These are phyloP conservation scores for Microdochium nivale DNA, from an alignment of 2,329 filamentous ascomycete genomes.

Conservation along the genomic window DNA sequence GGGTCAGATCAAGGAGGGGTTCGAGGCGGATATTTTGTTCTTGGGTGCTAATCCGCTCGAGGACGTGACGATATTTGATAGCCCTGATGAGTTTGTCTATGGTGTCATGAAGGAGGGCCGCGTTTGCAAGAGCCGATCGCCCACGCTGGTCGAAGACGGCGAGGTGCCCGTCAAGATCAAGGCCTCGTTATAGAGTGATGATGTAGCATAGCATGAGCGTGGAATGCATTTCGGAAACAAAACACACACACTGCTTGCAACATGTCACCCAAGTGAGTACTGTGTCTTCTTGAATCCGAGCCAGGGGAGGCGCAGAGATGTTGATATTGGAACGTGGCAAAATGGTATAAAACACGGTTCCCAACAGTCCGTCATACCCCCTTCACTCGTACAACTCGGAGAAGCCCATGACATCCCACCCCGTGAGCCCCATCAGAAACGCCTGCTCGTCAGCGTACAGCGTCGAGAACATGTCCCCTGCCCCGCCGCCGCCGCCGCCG, in stretches of 20 bases:
- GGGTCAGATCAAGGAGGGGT: constrained; percentile 39
- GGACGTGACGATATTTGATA: constrained; percentile 38
- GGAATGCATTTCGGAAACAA: neutral
- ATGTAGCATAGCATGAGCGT: neutral
- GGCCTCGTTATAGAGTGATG: neutral
- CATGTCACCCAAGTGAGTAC: neutral
- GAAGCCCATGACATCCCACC: constrained; percentile 14
- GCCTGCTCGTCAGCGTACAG: constrained; percentile 13
- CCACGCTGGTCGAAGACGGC: constrained; percentile 4
- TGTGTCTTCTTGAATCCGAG: no score
- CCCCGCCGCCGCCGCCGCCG: neutral
- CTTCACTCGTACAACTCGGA: neutral
- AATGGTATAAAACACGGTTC: no score
- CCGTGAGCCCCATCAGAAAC: constrained; percentile 18
- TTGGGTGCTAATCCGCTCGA: constrained; percentile 41
- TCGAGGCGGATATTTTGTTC: constrained; percentile 40
- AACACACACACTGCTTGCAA: neutral
- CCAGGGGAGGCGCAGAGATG: no score
- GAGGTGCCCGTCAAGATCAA: constrained; percentile 4
- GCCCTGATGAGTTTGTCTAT: constrained; percentile 32
- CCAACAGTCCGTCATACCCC: no score
- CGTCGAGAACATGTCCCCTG: constrained; percentile 3
- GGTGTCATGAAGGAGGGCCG: constrained; percentile 43
- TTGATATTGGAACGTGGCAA: no score
- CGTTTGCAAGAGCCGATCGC: constrained; percentile 22